Evolutionary conservation across 352 stramenopile genomes (phyloP).

Genomic region (Globisporangium heterothallicum): DNA sequence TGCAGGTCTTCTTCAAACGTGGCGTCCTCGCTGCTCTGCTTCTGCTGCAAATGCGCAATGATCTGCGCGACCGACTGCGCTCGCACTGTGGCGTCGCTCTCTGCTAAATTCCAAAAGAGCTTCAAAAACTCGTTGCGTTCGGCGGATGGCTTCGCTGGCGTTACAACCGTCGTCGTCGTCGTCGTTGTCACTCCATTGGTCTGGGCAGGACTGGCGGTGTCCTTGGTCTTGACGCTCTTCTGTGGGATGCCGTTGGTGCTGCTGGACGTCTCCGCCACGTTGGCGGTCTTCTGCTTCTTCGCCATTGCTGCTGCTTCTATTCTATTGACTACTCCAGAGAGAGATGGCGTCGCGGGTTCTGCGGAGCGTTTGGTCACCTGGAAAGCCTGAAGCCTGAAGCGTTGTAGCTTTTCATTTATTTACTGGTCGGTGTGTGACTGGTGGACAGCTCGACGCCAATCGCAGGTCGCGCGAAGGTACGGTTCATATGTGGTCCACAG

Average conservation of each 20-base stretch:
- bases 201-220: not conserved
- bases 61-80: conserved; percentile 55
- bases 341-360: too few relatives aligned
- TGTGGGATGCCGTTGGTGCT: not conserved
- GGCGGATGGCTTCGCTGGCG: conserved; percentile 11
- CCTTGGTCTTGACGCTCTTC: not conserved
- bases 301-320: conserved; percentile 9
- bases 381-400: conserved; percentile 12
- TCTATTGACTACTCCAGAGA: too few relatives aligned
- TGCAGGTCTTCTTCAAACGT: conserved; percentile 48
- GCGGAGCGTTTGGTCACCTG: too few relatives aligned
- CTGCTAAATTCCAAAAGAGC: conserved; percentile 83
- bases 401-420: conserved; percentile 13
- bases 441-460: conserved; percentile 7
- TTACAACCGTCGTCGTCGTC: not conserved
- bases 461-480: conserved; percentile 7
- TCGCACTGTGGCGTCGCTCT: conserved; percentile 59
- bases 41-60: conserved; percentile 37
- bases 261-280: not conserved
- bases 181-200: not conserved
- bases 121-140: conserved; percentile 77
- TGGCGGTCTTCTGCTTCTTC: conserved; percentile 14
- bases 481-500: not conserved
- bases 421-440: conserved; percentile 1
- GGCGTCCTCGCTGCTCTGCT: conserved; percentile 21